These are phyloP conservation scores for Millerozyma miso DNA, from an alignment of 805 yeast species.

Conservation along the genomic window DNA sequence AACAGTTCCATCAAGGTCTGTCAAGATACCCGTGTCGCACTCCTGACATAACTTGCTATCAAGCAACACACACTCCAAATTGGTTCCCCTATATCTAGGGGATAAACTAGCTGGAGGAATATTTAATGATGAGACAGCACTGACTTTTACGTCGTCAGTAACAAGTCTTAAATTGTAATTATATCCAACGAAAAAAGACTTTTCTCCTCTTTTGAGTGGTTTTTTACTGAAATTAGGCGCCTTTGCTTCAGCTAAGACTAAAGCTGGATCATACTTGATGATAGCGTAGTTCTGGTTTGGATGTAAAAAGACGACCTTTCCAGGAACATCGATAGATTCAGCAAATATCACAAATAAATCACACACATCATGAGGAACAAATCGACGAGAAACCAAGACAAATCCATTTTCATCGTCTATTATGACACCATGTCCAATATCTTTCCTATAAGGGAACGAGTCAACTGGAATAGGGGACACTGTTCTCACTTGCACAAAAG, in stretches of 20 bases:
- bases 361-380: constrained; percentile 77
- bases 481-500: constrained; percentile 69
- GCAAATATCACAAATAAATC: constrained; percentile 80
- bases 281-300: constrained; percentile 86
- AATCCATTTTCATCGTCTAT: constrained; percentile 78
- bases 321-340: constrained; percentile 79
- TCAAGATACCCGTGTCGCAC: constrained; percentile 75
- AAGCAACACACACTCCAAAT: constrained; percentile 69
- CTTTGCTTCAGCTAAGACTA: constrained; percentile 65
- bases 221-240: constrained; percentile 58
- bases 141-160: constrained; percentile 69
- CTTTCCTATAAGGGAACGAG: constrained; percentile 60
- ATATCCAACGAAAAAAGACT: constrained; percentile 75
- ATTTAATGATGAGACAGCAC: constrained; percentile 70
- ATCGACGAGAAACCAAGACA: constrained; percentile 70
- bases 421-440: constrained; percentile 71
- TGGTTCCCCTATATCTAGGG: constrained; percentile 84
- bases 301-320: constrained; percentile 74
- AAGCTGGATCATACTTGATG: constrained; percentile 71
- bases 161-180: constrained; percentile 66
- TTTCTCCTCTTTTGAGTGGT: constrained; percentile 71
- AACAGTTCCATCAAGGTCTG: constrained; percentile 72
- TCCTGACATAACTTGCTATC: constrained; percentile 71
- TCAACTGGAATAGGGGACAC: constrained; percentile 69
- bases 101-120: constrained; percentile 63